phyloP scores from a whole-genome alignment of 1,284 basidiomycete species.

The Mrakiaceae sp. region DNA sequence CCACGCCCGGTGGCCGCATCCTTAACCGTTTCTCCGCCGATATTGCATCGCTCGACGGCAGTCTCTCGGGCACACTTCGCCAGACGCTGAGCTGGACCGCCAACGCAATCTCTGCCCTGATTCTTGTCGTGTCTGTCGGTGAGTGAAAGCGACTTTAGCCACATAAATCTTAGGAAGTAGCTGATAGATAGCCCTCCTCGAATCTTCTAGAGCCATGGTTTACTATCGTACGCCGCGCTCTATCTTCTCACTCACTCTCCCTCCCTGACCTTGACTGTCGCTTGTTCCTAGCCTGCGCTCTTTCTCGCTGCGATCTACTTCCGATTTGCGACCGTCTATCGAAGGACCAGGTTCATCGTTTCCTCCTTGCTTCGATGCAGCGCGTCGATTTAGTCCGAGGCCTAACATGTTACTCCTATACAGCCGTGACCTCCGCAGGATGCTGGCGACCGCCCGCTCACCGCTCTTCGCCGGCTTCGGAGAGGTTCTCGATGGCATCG shows the following conservation, averaged over 20 bases:
- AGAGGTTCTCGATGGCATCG: constrained; percentile 62
- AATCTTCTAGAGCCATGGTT: no score
- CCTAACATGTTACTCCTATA: not conserved
- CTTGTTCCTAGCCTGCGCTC: constrained; percentile 53
- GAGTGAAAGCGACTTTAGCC: no score
- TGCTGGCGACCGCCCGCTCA: constrained; percentile 60
- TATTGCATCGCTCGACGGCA: constrained; percentile 56
- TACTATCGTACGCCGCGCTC: no score
- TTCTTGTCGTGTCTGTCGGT: no score
- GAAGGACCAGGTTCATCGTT: constrained; percentile 42
- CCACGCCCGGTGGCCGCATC: constrained; percentile 32
- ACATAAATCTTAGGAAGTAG: no score
- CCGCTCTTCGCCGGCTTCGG: constrained; percentile 66
- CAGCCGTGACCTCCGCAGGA: constrained; percentile 58
- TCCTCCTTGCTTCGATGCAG: not conserved
- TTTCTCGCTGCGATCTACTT: constrained; percentile 60
- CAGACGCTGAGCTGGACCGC: constrained; percentile 6
- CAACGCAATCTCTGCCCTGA: not conserved
- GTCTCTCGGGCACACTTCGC: constrained; percentile 36
- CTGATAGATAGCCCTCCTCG: no score
- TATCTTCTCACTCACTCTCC: not conserved
- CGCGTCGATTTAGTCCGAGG: not conserved
- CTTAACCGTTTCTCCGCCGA: constrained; percentile 70
- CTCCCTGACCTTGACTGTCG: constrained; percentile 30
- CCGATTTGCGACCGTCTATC: constrained; percentile 42